Conservation (phyloP, 129 eudicot genomes). For the Pulicaria dysenterica region DNA sequence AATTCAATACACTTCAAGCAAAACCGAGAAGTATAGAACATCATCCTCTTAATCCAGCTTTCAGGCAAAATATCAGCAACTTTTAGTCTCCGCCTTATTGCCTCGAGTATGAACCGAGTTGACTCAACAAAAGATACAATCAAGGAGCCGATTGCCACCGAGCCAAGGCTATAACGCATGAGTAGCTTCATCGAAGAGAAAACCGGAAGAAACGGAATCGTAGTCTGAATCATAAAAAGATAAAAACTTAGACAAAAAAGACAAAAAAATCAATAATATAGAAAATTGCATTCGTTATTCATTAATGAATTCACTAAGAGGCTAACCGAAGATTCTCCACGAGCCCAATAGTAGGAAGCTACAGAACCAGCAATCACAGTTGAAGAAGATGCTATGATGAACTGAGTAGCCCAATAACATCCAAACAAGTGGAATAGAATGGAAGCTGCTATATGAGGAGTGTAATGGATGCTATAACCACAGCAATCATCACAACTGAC, state of each 20-base stretch:
- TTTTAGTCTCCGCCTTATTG: conserved; percentile 76
- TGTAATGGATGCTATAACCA: conserved; percentile 76
- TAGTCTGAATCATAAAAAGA: conserved; percentile 52
- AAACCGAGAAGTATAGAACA: conserved; percentile 56
- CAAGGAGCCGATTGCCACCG: conserved; percentile 86
- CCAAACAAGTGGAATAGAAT: conserved; percentile 90
- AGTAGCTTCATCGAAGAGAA: conserved; percentile 95
- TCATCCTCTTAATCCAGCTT: conserved; percentile 61
- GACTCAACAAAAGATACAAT: conserved; percentile 84
- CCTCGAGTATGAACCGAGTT: conserved; percentile 74
- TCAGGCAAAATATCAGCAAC: conserved; percentile 62
- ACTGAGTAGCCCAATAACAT: conserved; percentile 93
- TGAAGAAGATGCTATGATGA: conserved; percentile 76
- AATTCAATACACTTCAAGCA: conserved; percentile 63
- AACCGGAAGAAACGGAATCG: conserved; percentile 90
- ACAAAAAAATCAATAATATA: neutral
- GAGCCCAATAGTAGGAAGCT: conserved; percentile 98
- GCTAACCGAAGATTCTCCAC: conserved; percentile 83
- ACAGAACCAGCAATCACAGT: conserved; percentile 96
- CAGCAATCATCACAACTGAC: conserved; percentile 90
- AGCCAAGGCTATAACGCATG: conserved; percentile 72
- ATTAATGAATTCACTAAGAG: conserved; percentile 12
- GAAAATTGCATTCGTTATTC: neutral
- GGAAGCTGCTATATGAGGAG: conserved; percentile 79
- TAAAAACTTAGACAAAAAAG: conserved; percentile 7